phyloP scores from a whole-genome alignment of 2,329 filamentous ascomycete genomes.

The Claviceps digitariae region DNA sequence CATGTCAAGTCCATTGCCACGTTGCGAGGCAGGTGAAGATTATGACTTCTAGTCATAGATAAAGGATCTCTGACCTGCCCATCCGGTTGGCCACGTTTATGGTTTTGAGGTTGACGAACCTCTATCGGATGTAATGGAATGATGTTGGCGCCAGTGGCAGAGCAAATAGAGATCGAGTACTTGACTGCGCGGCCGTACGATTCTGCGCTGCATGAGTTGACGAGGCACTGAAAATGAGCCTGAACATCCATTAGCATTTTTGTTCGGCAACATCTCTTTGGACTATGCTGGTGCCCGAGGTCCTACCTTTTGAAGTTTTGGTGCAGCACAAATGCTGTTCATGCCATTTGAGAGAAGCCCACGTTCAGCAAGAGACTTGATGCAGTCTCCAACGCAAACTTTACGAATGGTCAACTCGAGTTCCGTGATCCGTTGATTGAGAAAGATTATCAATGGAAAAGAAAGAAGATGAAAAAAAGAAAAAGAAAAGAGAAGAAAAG shows the following conservation, averaged over 20 bases:
- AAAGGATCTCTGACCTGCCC: not conserved
- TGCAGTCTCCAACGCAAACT: constrained; percentile 12
- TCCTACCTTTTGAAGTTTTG: constrained; percentile 6
- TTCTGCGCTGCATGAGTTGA: constrained; percentile 13
- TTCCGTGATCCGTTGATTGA: not conserved
- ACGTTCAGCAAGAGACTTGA: constrained; percentile 8
- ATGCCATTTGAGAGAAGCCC: constrained; percentile 6
- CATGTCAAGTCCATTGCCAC: constrained; percentile 16
- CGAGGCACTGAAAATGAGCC: constrained; percentile 20
- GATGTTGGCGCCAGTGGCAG: constrained; percentile 14
- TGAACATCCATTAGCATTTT: constrained; percentile 8
- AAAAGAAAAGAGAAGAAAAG: not conserved
- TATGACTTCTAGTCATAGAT: not conserved
- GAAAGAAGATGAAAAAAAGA: accelerated
- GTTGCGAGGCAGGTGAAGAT: constrained; percentile 10
- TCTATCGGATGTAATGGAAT: constrained; percentile 18
- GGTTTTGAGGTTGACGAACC: constrained; percentile 5
- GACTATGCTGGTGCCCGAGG: too few species aligned
- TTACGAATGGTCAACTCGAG: not conserved
- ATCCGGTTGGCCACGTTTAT: constrained; percentile 2
- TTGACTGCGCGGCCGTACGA: constrained; percentile 19
- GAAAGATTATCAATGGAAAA: too few species aligned
- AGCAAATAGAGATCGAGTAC: constrained; percentile 15
- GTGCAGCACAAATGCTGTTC: constrained; percentile 8
- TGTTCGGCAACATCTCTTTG: not conserved